Evolutionary conservation across 331 rosid genomes (phyloP).

Genomic region (Erythrophleum ivorense): DNA sequence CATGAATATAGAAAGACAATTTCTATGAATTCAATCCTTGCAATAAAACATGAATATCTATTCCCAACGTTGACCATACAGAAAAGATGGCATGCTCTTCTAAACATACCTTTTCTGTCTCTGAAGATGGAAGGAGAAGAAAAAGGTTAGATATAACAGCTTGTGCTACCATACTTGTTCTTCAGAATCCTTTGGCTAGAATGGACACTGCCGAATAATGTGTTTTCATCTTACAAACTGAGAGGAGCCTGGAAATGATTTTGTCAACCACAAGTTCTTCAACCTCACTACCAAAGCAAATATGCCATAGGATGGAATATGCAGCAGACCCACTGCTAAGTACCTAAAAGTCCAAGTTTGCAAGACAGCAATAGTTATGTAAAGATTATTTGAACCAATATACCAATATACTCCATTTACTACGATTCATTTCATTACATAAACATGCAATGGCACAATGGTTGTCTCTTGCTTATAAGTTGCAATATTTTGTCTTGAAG

Average conservation of each 20-base stretch:
- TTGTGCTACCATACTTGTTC: background rate
- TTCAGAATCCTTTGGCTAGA: background rate
- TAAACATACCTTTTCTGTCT: background rate
- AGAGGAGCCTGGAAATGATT: conserved; percentile 55
- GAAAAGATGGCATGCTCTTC: conserved; percentile 9
- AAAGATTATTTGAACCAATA: background rate
- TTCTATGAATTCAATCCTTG: too few relatives aligned
- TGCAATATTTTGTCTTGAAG: background rate
- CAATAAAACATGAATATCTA: background rate
- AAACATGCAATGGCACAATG: background rate
- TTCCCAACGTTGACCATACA: conserved; percentile 6
- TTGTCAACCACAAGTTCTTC: conserved; percentile 58
- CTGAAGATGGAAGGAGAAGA: background rate
- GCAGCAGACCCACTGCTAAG: conserved; percentile 68
- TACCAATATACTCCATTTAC: background rate
- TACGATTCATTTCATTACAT: conserved; percentile 25
- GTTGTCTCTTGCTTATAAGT: background rate
- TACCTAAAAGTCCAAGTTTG: conserved; percentile 61
- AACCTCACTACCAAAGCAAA: conserved; percentile 64
- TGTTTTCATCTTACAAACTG: conserved; percentile 42
- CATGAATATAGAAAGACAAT: too few relatives aligned
- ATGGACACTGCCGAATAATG: background rate
- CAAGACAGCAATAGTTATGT: background rate
- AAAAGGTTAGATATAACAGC: background rate
- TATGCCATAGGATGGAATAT: conserved; percentile 72